A percentile compares a stretch with the other conserved stretches of the same genome.
Evolutionary conservation across 2,329 filamentous ascomycete species (phyloP).

Genomic region (Ophiostoma australiae): DNA sequence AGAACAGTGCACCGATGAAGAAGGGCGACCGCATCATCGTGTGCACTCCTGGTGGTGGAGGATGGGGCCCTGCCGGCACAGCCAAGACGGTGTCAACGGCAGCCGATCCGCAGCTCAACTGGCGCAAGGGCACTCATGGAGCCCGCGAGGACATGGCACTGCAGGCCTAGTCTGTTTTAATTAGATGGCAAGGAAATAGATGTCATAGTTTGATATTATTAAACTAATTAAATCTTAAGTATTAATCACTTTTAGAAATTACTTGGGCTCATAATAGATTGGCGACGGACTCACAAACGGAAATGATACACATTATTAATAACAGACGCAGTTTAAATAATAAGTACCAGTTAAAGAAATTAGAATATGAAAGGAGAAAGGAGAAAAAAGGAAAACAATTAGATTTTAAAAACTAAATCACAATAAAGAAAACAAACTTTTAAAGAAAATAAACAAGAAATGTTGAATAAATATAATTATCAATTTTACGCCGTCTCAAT

Average conservation of each 20-base stretch:
- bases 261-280: no score
- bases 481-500: background rate
- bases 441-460: no score
- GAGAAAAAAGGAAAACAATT: no score
- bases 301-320: no score
- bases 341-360: no score
- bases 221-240: no score
- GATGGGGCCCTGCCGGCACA: conserved; percentile 61
- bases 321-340: no score
- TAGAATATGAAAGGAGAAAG: no score
- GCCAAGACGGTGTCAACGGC: conserved; percentile 46
- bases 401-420: background rate
- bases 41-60: conserved; percentile 72
- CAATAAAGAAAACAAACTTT: background rate
- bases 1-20: conserved; percentile 74
- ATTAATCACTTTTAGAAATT: no score
- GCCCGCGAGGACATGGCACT: conserved; percentile 55
- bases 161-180: conserved; percentile 43
- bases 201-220: no score
- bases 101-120: conserved; percentile 51
- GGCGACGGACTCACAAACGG: no score
- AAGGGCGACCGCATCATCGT: conserved; percentile 74
- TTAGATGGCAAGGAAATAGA: background rate
- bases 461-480: background rate
- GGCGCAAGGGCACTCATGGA: conserved; percentile 54